Base-by-base conservation (phyloP, 2,329 filamentous ascomycete species). In the Cephalotrichum gorgonifer region DNA sequence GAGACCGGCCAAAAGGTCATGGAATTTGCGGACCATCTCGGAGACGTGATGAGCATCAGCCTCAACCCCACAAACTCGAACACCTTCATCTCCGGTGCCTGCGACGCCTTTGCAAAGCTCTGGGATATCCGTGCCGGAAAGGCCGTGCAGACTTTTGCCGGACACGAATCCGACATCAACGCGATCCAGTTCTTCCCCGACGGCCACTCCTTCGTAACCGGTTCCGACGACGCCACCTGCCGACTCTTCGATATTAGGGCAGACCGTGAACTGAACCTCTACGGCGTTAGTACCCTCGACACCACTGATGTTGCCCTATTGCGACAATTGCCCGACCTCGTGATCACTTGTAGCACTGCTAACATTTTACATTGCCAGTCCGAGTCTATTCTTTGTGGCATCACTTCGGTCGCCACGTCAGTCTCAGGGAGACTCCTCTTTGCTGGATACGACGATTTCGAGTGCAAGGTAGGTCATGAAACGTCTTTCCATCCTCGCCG, bases 141-240 rank as follows among this genome's bases (percentile, higher is more conserved):
- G 77, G 94, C 93, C 56, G 90, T 95, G 47, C 93, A 98, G 75
- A 98, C 93, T 2, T 98, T 98, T 67, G 90, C 93, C 48, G 93
- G 93, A 26, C 93, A 97, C 70, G 93, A 97, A 70, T 96, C 90
- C 42, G 93, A 98, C 63, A 98, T 98, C 75, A 98, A 98, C 68
- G 93, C 93, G 59, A 96, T 98, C 56, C 93, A 97, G 66, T 98
- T 97, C 75, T 97, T 97, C 82, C 93, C 93, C 48, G 94, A 97
- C 62, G 93, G 93, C 53, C 95, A 97, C 67, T 95, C 93, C 25
- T 97, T 98, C 63, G 93, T 95, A 56, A 97, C 93, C 49, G 93
- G 93, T 51, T 97, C 93, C 42, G 93, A 98, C 60, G 93, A 98
- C 65, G 93, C 93, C 49, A 95, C 91, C 35, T 98, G 93, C 76